Base-by-base conservation (phyloP, 371 early-diverging fungal species). In the Rhizoclosmatium hyalinum region DNA sequence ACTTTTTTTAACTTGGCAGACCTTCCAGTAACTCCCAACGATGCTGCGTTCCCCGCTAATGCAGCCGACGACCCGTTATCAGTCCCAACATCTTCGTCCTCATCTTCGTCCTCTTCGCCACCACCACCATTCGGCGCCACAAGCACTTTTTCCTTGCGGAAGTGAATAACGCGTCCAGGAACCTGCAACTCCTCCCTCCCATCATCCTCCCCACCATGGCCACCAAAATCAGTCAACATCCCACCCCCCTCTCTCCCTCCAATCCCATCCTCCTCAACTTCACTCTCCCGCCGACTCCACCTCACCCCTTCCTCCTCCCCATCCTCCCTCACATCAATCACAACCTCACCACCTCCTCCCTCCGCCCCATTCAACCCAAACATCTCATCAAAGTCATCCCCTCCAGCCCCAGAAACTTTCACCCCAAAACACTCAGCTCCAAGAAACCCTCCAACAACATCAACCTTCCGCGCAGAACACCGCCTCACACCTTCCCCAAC, bases 141-240 rank as follows among this genome's bases (percentile, higher is more conserved):
- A 57, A n/a, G 57, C 44, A 60, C 21, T 21, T 3, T n/a, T 60
- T 60, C 58, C 56, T 77, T 75, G 24, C 57, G 53, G 56, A 82
- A 73, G 57, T 82, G 76, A 2, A 82, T 63, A 39, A 80, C 76
- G 17, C 79, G 79, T n/a, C 83, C 83, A n/a, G 83, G 83, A 12
- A 82, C 68, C 65, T 60, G 64, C 41, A 72, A 12, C 64, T 63
- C 72, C 12, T 63, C 72, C 2, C 21, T 46, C 17, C 21, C 65
- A 5, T 39, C 24, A 65, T 4, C 65, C 14, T 17, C 58, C 3
- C 41, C 76, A n/a, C 54, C 61, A 10, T 41, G 14, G 44, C 14
- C 17, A 3, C 42, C 65, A 14, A 21, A 17, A 41, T n/a, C 24
- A 5, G 43, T 2, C 65, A 64, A 39, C 32, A 19, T 45, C 43